Evolutionary conservation across 192 early-diverging fungal genomes (phyloP), one percentile per base, ranked within the genome.

Genomic region (Fimicolochytrium jonesii): DNA sequence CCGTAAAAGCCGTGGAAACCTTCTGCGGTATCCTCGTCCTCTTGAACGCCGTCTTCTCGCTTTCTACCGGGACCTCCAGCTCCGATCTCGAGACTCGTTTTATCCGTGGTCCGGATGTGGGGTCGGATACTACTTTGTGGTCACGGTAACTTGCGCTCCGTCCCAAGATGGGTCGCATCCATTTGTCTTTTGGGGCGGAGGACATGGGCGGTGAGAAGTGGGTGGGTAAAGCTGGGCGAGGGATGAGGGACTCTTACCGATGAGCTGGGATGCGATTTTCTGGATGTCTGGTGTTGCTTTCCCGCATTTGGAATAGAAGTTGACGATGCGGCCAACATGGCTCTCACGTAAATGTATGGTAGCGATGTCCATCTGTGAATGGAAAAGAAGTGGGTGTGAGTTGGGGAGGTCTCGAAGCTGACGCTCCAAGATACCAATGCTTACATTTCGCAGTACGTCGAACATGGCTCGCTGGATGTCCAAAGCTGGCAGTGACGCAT

Each of bases 281-380:
- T 85, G 81, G 46, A 90, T 83, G 23, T 51, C 56, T 13, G 85
- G 77, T 22, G 84, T 76, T n/a, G 90, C 82, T 29, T 91, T 77
- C 64, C 87, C 82, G 26, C 88, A 92, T 62, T 92, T 94, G 61
- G 89, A 86, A 74, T 92, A 93, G 70, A 96, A 96, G 68, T 85
- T 80, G 29, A 96, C 76, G 29, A 96, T 85, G 36, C 87, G 86
- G 13, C 93, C 93, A 28, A 96, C 77, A 25, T 84, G 80, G 53
- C 88, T 91, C 55, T 88, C 87, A 32, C 90, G 82, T 45, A 95
- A 72, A 64, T 92, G 88, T 59, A 85, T 78, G 26, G 83, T 85
- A 18, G 76, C 81, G 57, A 92, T 84, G 9, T 86, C 88, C 67
- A 87, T 59, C 78, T 85, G 18, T 20, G n/a, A 31, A 37, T 28